phyloP scores from a whole-genome alignment of 192 early-diverging fungal genomes.

The Coemansia reversa region DNA sequence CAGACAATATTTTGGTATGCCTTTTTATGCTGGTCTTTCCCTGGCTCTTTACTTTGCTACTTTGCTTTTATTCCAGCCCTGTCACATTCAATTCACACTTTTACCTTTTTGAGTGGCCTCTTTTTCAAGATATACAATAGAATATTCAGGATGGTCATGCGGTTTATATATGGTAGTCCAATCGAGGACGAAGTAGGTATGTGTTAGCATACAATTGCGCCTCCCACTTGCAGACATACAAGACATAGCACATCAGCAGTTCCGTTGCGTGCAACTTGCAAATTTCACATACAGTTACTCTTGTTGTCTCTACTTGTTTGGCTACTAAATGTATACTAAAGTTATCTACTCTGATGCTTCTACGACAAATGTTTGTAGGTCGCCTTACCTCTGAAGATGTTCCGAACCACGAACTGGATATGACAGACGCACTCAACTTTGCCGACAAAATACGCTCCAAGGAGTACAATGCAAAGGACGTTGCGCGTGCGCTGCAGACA shows the following conservation, averaged over 20 bases:
- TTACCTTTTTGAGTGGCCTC: constrained; percentile 3
- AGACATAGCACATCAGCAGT: neutral
- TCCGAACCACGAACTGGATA: constrained; percentile 82
- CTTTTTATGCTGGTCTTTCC: neutral
- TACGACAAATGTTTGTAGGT: constrained; percentile 48
- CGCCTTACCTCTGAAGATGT: constrained; percentile 89
- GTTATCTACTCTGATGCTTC: neutral
- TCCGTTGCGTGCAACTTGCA: neutral
- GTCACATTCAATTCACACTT: neutral
- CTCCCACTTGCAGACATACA: neutral
- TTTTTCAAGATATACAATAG: constrained; percentile 3
- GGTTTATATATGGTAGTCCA: constrained; percentile 51
- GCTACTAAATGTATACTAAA: neutral
- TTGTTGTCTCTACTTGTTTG: neutral
- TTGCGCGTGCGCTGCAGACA: constrained; percentile 71
- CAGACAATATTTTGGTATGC: neutral
- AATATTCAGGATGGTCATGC: constrained; percentile 38
- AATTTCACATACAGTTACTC: neutral
- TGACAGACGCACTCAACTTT: constrained; percentile 82
- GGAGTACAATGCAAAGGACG: constrained; percentile 71
- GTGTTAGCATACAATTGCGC: constrained; percentile 10
- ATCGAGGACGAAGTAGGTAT: constrained; percentile 56
- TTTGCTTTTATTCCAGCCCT: neutral
- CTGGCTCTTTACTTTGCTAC: neutral
- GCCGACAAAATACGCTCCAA: constrained; percentile 92